Conservation (phyloP, 2,329 filamentous ascomycete genomes). For the Gaeumannomyces tritici region DNA sequence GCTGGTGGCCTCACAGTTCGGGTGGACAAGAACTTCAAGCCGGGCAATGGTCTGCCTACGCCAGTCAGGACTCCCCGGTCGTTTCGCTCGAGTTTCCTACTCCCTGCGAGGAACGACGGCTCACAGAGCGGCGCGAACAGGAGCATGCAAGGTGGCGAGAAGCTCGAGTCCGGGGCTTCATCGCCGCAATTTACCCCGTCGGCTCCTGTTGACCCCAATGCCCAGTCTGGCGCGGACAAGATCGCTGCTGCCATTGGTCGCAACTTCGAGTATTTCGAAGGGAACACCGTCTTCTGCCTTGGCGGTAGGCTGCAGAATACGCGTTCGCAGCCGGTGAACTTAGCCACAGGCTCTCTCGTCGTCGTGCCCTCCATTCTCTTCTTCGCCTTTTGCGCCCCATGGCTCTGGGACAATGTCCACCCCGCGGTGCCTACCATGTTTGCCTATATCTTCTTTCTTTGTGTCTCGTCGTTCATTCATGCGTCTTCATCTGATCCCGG, state of each 20-base stretch:
- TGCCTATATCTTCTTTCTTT: slow-evolving; percentile 84
- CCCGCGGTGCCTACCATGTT: slow-evolving; percentile 84
- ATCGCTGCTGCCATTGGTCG: slow-evolving; percentile 49
- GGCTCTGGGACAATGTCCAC: slow-evolving; percentile 77
- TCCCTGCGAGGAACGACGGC: slow-evolving; percentile 39
- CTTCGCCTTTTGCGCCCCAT: slow-evolving; percentile 75
- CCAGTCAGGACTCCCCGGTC: slow-evolving; percentile 65
- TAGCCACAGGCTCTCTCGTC: slow-evolving; percentile 75
- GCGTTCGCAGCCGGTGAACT: slow-evolving; percentile 76
- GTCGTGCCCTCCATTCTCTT: slow-evolving; percentile 72
- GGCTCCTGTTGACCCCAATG: slow-evolving; percentile 12
- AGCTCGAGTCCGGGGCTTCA: slow-evolving; percentile 71
- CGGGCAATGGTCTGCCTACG: slow-evolving; percentile 38
- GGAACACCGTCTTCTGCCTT: slow-evolving; percentile 84
- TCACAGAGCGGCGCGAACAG: slow-evolving; percentile 38
- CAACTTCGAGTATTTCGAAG: slow-evolving; percentile 88
- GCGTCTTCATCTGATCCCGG: slow-evolving; percentile 89
- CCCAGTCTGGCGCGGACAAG: slow-evolving; percentile 18
- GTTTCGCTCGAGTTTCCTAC: slow-evolving; percentile 65
- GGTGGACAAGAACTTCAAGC: slow-evolving; percentile 49
- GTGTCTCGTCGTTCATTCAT: slow-evolving; percentile 87
- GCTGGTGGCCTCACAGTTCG: slow-evolving; percentile 39
- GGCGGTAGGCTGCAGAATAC: slow-evolving; percentile 85
- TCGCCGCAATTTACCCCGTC: slow-evolving; percentile 51
- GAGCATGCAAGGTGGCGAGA: slow-evolving; percentile 62